Percentiles rank a stretch among this genome's conserved stretches.
Conservation (phyloP, 2,329 filamentous ascomycete species). For the Kalaharituber pfeilii region DNA sequence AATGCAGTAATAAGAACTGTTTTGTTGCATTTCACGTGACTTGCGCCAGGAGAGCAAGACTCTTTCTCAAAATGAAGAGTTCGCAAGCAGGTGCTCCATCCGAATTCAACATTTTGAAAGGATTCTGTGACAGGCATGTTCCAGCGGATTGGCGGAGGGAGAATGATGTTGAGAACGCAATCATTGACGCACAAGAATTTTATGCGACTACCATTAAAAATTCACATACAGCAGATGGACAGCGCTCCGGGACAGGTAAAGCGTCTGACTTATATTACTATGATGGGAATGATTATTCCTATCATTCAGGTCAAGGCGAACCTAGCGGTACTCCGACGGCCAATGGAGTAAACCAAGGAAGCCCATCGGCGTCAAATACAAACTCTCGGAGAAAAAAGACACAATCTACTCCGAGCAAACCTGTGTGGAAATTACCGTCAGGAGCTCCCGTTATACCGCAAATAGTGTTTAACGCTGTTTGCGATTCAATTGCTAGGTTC, state of each 20-base stretch:
- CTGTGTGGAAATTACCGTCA: conserved; percentile 79
- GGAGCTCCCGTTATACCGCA: conserved; percentile 88
- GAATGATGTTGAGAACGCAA: conserved; percentile 43
- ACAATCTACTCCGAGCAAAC: conserved; percentile 32
- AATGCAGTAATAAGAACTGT: conserved; percentile 94
- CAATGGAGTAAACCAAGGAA: neutral
- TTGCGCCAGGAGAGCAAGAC: conserved; percentile 68
- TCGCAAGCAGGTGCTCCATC: conserved; percentile 17
- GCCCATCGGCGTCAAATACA: neutral
- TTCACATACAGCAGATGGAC: neutral
- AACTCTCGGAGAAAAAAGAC: neutral
- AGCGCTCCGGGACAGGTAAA: neutral
- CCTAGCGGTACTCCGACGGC: neutral
- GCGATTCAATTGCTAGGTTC: conserved; percentile 67
- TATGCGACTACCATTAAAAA: neutral
- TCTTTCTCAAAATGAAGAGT: conserved; percentile 90
- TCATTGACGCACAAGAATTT: neutral
- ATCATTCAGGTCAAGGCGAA: neutral
- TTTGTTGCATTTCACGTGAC: conserved; percentile 96
- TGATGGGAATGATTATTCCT: neutral
- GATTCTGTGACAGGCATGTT: conserved; percentile 90
- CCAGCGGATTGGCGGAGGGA: conserved; percentile 76
- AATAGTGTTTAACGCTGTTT: conserved; percentile 69
- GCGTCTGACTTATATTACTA: neutral
- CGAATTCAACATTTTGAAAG: conserved; percentile 44